These are phyloP conservation scores for Helotiales sp. DNA, from an alignment of 2,329 filamentous ascomycete species.

Conservation along the genomic window DNA sequence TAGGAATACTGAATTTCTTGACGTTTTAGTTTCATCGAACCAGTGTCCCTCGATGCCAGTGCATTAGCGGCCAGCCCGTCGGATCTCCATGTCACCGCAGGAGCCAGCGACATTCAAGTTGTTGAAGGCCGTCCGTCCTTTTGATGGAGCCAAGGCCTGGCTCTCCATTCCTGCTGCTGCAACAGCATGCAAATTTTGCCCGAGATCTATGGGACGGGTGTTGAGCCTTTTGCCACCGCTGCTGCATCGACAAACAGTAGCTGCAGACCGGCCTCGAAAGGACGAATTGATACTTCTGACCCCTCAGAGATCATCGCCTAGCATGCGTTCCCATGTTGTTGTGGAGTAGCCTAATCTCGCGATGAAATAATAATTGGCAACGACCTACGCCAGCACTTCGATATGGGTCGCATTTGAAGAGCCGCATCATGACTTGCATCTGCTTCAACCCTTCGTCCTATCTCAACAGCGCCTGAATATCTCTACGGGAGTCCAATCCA, in stretches of 20 bases:
- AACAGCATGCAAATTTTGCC: slow-evolving; percentile 35
- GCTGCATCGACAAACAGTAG: slow-evolving; percentile 41
- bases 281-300: slow-evolving; percentile 41
- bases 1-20: slow-evolving; percentile 33
- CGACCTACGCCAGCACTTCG: slow-evolving; percentile 91
- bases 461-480: slow-evolving; percentile 43
- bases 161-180: slow-evolving; percentile 29
- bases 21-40: slow-evolving; percentile 39
- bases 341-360: slow-evolving; percentile 68
- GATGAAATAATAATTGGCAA: slow-evolving; percentile 77
- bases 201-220: slow-evolving; percentile 35
- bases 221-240: slow-evolving; percentile 43
- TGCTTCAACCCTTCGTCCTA: slow-evolving; percentile 46
- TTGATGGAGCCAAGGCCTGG: slow-evolving; percentile 26
- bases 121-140: background rate
- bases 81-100: slow-evolving; percentile 36
- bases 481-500: slow-evolving; percentile 39
- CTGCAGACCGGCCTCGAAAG: slow-evolving; percentile 41
- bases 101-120: background rate
- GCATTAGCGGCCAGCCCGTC: slow-evolving; percentile 43
- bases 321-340: slow-evolving; percentile 50
- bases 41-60: slow-evolving; percentile 38
- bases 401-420: slow-evolving; percentile 69
- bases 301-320: slow-evolving; percentile 43
- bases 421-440: slow-evolving; percentile 59